Conservation (phyloP, 1,284 basidiomycete genomes). For the Apiotrichum montevideense region DNA sequence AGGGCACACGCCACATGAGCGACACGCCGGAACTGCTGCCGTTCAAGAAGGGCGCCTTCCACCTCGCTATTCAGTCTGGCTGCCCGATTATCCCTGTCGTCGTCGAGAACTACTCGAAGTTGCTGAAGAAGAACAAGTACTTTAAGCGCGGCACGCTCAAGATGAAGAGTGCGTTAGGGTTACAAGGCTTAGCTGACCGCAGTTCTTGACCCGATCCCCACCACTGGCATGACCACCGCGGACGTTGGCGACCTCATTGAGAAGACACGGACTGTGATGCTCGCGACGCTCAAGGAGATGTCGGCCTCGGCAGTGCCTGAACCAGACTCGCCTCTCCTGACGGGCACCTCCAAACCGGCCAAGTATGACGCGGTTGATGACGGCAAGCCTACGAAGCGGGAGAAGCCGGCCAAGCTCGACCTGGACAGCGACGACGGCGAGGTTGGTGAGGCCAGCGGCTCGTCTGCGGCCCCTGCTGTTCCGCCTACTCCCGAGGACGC, state of each 20-base stretch:
- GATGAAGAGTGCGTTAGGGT: constrained; percentile 63
- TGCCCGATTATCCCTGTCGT: constrained; percentile 88
- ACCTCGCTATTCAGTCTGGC: constrained; percentile 73
- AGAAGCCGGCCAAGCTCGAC: background rate
- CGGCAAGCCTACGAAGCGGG: background rate
- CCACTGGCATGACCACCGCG: constrained; percentile 44
- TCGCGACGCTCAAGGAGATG: constrained; percentile 40
- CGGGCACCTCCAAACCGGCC: constrained; percentile 1
- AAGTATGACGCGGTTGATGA: constrained; percentile 1
- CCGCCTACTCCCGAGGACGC: too few species aligned
- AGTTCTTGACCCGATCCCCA: constrained; percentile 52
- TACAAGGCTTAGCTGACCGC: constrained; percentile 44
- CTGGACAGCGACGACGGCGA: background rate
- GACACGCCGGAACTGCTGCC: constrained; percentile 65
- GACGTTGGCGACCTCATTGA: constrained; percentile 49
- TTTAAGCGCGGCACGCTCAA: constrained; percentile 76
- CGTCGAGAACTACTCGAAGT: constrained; percentile 84
- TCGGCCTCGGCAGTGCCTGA: constrained; percentile 10
- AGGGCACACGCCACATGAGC: constrained; percentile 75
- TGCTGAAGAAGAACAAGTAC: constrained; percentile 67
- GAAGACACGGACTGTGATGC: constrained; percentile 47
- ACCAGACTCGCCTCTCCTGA: background rate
- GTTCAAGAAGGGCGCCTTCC: constrained; percentile 98
- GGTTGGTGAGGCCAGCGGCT: too few species aligned
- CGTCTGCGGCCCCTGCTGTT: too few species aligned